Percentiles rank a stretch among this genome's conserved stretches.
Evolutionary conservation across 768 basidiomycete species (phyloP).

Genomic region (Hypholoma fasciculare): DNA sequence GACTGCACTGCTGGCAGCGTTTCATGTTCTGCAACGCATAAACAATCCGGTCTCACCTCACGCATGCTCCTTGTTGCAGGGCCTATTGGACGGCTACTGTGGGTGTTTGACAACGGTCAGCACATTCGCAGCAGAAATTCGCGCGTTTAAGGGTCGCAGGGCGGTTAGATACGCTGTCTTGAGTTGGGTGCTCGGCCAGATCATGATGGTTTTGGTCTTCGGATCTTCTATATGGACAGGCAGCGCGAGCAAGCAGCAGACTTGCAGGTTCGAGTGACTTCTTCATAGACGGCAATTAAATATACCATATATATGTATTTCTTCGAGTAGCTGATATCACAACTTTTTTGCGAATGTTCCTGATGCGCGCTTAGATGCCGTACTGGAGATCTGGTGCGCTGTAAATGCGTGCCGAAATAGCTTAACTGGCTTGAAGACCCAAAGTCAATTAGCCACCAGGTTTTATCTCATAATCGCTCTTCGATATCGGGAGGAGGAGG

Average conservation of each 20-base stretch:
- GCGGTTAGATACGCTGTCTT: slow-evolving; percentile 67
- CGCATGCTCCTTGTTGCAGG: slow-evolving; percentile 76
- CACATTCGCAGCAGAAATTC: slow-evolving; percentile 85
- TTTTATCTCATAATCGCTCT: no score
- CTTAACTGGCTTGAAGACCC: no score
- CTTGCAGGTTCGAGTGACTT: slow-evolving; percentile 46
- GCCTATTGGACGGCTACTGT: slow-evolving; percentile 89
- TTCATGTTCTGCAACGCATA: slow-evolving; percentile 69
- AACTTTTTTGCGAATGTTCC: no score
- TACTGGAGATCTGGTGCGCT: no score
- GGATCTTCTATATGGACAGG: slow-evolving; percentile 63
- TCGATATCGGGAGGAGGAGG: no score
- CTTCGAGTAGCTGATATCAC: no score
- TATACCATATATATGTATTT: background rate
- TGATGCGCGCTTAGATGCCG: no score
- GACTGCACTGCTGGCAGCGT: slow-evolving; percentile 78
- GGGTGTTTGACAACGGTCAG: slow-evolving; percentile 94
- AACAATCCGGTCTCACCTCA: slow-evolving; percentile 42
- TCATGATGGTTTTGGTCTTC: slow-evolving; percentile 68
- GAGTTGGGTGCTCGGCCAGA: slow-evolving; percentile 72
- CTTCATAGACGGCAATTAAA: background rate
- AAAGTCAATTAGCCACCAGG: no score
- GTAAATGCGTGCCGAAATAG: no score
- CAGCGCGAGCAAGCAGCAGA: slow-evolving; percentile 39
- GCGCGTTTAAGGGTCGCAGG: slow-evolving; percentile 53